A percentile compares a stretch with the other conserved stretches of the same genome.
phyloP scores from a whole-genome alignment of 2,329 filamentous ascomycete genomes.

The Fusarium irregulare region DNA sequence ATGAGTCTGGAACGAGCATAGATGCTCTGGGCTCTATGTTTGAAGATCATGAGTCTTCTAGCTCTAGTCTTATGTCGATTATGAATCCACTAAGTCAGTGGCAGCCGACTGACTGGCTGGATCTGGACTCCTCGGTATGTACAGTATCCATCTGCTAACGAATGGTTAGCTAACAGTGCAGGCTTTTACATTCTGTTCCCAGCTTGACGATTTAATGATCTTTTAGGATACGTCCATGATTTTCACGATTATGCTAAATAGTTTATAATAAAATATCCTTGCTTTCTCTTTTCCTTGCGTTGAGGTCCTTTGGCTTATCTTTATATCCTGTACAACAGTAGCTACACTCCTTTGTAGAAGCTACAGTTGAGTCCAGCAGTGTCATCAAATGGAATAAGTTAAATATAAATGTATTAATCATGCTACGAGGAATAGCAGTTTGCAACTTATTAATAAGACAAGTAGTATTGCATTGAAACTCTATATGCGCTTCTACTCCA shows the following conservation, averaged over 20 bases:
- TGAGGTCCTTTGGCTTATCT: neutral
- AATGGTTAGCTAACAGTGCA: neutral
- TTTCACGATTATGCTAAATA: fast-evolving
- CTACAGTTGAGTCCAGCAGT: fast-evolving
- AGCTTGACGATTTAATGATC: slow-evolving; percentile 12
- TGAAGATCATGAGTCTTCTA: neutral
- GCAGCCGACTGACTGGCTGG: slow-evolving; percentile 27
- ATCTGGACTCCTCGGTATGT: slow-evolving; percentile 22
- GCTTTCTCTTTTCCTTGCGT: neutral
- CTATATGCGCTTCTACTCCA: no score
- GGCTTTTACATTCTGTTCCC: slow-evolving; percentile 21
- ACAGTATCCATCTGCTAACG: fast-evolving
- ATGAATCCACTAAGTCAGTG: slow-evolving; percentile 20
- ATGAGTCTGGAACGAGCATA: slow-evolving; percentile 11
- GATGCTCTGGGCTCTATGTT: slow-evolving; percentile 5
- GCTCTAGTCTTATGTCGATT: neutral
- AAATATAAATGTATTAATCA: neutral
- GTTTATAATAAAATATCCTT: fast-evolving
- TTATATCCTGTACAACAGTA: fast-evolving
- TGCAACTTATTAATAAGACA: no score
- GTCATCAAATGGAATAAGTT: fast-evolving
- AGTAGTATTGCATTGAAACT: no score
- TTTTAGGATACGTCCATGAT: neutral
- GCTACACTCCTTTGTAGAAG: neutral
- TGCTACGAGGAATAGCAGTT: no score